Evolutionary conservation across 2,329 filamentous ascomycete species (phyloP).

Genomic region (Colletotrichum magnum): DNA sequence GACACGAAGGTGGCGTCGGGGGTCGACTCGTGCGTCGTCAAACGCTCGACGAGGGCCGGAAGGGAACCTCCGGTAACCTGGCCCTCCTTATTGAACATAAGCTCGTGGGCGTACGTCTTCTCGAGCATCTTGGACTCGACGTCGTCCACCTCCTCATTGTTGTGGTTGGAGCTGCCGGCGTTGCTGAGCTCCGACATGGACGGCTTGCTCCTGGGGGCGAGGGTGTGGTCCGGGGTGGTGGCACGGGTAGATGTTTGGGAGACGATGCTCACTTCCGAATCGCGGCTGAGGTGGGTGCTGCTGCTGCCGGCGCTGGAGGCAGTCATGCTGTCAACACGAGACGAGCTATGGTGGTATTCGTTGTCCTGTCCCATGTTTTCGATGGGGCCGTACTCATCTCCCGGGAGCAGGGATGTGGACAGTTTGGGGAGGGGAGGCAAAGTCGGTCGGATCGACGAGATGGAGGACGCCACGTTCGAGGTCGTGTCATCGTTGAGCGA

Average conservation of each 20-base stretch:
- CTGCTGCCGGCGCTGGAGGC: slow-evolving; percentile 83
- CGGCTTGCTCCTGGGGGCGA: slow-evolving; percentile 69
- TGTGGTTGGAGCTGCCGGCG: slow-evolving; percentile 70
- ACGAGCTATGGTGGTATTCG: slow-evolving; percentile 66
- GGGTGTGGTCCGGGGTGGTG: slow-evolving; percentile 82
- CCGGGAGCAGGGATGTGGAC: slow-evolving; percentile 63
- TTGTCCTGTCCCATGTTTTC: slow-evolving; percentile 63
- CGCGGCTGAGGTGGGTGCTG: slow-evolving; percentile 83
- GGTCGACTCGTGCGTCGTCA: slow-evolving; percentile 93
- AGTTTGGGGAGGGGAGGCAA: slow-evolving; percentile 72
- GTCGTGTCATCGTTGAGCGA: slow-evolving; percentile 58
- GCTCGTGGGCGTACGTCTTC: slow-evolving; percentile 90
- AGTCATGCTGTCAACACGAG: slow-evolving; percentile 78
- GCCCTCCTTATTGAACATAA: slow-evolving; percentile 94
- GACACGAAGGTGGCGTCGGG: slow-evolving; percentile 93
- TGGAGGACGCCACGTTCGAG: slow-evolving; percentile 61
- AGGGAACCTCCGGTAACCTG: slow-evolving; percentile 94
- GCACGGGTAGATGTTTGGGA: slow-evolving; percentile 90
- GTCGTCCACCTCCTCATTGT: slow-evolving; percentile 83
- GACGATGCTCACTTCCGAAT: slow-evolving; percentile 84
- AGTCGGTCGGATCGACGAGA: slow-evolving; percentile 62
- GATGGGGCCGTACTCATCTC: slow-evolving; percentile 63
- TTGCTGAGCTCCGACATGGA: slow-evolving; percentile 79
- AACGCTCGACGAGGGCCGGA: slow-evolving; percentile 90
- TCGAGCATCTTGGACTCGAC: slow-evolving; percentile 88